phyloP scores from a whole-genome alignment of 2,329 filamentous ascomycete genomes.

The Phialophora tarda region DNA sequence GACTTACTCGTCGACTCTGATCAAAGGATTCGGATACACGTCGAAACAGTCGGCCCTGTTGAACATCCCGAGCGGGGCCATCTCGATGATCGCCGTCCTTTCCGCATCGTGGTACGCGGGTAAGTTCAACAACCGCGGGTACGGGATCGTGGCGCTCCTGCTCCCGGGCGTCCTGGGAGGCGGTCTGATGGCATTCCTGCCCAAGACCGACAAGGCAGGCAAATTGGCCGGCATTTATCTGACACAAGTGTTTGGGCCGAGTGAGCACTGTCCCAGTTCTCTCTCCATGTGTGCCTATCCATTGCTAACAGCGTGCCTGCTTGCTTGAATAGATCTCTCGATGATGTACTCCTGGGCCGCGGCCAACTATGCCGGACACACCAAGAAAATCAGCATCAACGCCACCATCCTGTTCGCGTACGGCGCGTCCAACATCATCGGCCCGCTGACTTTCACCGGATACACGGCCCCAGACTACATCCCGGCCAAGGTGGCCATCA shows the following conservation, averaged over 20 bases:
- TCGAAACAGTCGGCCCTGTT: constrained; percentile 46
- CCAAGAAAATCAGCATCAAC: constrained; percentile 56
- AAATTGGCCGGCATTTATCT: constrained; percentile 55
- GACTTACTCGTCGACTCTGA: constrained; percentile 49
- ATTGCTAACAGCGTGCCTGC: not conserved
- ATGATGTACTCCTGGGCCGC: constrained; percentile 51
- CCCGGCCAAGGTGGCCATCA: constrained; percentile 50
- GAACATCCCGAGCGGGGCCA: constrained; percentile 43
- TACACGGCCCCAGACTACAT: constrained; percentile 51
- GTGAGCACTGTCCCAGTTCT: constrained; percentile 41
- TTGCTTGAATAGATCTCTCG: constrained; percentile 46
- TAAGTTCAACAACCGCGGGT: constrained; percentile 45
- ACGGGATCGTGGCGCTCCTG: constrained; percentile 41
- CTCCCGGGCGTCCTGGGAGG: constrained; percentile 56
- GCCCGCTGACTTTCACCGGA: constrained; percentile 53
- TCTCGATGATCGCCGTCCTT: constrained; percentile 42
- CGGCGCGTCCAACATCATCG: constrained; percentile 54
- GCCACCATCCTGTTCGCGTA: constrained; percentile 55
- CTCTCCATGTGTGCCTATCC: not conserved
- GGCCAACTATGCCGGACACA: constrained; percentile 56
- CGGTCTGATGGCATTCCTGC: constrained; percentile 46
- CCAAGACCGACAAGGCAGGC: constrained; percentile 47
- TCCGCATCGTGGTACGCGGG: constrained; percentile 43
- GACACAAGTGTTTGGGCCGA: constrained; percentile 51
- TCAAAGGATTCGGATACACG: constrained; percentile 48